Evolutionary conservation across 108 stramenopile genomes (phyloP).

Genomic region (Seminavis robusta): DNA sequence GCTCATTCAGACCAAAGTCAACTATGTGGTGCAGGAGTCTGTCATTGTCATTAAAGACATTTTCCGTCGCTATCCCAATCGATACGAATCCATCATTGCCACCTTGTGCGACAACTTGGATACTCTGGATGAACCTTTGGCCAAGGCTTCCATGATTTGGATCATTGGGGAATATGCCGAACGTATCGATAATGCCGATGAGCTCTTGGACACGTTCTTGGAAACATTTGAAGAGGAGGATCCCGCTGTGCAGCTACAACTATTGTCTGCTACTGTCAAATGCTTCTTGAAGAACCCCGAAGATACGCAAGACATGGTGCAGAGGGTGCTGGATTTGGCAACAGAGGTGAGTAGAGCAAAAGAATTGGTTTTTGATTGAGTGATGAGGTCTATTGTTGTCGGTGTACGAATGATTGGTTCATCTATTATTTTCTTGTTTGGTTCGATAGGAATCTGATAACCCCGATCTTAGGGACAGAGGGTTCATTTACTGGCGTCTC

Average conservation of each 20-base stretch:
- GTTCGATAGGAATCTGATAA: conserved; percentile 97
- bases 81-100: conserved; percentile 98
- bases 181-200: conserved; percentile 99
- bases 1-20: conserved; percentile 98
- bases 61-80: conserved; percentile 98
- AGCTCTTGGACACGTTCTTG: conserved; percentile 95
- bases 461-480: conserved; percentile 98
- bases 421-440: too few relatives aligned
- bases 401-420: too few relatives aligned
- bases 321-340: conserved; percentile 93
- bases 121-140: conserved; percentile 98
- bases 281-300: conserved; percentile 98
- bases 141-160: conserved; percentile 99
- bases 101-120: conserved; percentile 98
- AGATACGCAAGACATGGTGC: conserved; percentile 98
- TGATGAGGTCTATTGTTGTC: too few relatives aligned
- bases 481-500: conserved; percentile 99
- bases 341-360: too few relatives aligned
- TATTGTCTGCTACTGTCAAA: conserved; percentile 99
- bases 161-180: conserved; percentile 99
- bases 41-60: conserved; percentile 99
- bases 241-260: conserved; percentile 94
- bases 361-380: too few relatives aligned
- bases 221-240: conserved; percentile 96
- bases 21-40: conserved; percentile 98